Percentiles rank a stretch among this genome's conserved stretches.
These are phyloP conservation scores for Boletus reticulatus DNA, from an alignment of 768 basidiomycete species.

Conservation along the genomic window DNA sequence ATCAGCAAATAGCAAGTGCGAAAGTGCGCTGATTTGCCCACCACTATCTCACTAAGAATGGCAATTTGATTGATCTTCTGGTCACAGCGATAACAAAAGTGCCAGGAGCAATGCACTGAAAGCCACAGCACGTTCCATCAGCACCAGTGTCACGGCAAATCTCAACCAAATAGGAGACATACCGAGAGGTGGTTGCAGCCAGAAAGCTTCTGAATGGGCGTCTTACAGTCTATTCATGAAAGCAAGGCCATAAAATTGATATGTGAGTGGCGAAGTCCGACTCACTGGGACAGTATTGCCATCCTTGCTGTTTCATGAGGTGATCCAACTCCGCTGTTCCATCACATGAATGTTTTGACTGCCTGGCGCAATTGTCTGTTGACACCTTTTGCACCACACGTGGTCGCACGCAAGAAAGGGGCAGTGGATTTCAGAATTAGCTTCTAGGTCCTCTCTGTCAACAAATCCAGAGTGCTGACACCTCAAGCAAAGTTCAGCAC, in stretches of 20 bases:
- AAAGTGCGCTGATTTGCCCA: conserved; percentile 36
- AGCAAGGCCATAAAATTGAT: no score
- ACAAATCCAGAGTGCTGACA: no score
- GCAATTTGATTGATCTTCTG: conserved; percentile 42
- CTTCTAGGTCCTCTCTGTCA: conserved; percentile 46
- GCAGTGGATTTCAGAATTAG: conserved; percentile 43
- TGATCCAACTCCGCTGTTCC: conserved; percentile 51
- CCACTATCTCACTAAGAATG: conserved; percentile 31
- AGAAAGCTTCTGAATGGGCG: no score
- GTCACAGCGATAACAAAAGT: conserved; percentile 55
- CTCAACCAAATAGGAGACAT: no score
- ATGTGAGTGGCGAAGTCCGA: no score
- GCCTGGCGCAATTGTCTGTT: conserved; percentile 35
- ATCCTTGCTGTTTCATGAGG: conserved; percentile 51
- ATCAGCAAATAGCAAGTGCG: conserved; percentile 14
- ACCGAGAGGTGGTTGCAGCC: no score
- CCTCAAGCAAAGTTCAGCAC: no score
- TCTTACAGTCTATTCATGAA: no score
- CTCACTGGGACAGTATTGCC: conserved; percentile 60
- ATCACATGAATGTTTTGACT: conserved; percentile 55
- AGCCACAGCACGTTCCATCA: no score
- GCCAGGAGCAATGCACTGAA: conserved; percentile 9
- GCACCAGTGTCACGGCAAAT: no score
- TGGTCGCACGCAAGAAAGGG: conserved; percentile 48
- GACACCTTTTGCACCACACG: conserved; percentile 61